Base-by-base conservation (phyloP, 176 grass and related monocot species). In the Eremochloa ophiuroides region DNA sequence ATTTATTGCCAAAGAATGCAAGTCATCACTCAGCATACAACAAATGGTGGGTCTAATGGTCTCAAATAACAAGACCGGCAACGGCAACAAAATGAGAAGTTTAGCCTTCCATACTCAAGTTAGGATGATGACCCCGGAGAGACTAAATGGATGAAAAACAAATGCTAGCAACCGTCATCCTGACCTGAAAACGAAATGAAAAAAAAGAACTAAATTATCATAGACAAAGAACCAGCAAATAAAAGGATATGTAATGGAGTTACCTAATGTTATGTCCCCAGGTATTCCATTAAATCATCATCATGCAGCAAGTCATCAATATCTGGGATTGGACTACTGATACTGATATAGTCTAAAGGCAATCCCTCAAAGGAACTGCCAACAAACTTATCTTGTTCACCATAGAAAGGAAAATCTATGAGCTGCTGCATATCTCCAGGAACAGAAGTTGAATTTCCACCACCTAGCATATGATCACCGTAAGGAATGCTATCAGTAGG, bases 211-310 rank as follows among this genome's bases (percentile, higher is more conserved):
- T 20, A 50, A 53, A 55, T 75, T 66, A 59, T 81, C 46, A 87
- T 87, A 83, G 16, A 76, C 30, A 73, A 47, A 75, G 33, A 80
- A 86, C 43, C 23, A 80, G 33, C 3, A 27, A 85, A 70, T 3
- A 86, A 75, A 70, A 63, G 16, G 28, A 59, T 66, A 89, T 80
- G 37, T 46, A 43, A 71, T 76, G 29, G 68, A 76, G 68, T 80
- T 77, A 84, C 87, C 76, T 64, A 89, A 89, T 73, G 46, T 88
- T 90, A 99, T 88, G 96, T 95, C 73, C 96, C 96, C 80, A 99
- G 84, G 69, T 99, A 99, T 74, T 95, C 88, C 93, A 99, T 95
- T 82, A 99, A 69, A 82, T 99, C 96, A 59, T 99, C 96, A 77
- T 99, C 96, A 75, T 85, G 92, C 65, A 99, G 74, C 66, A 92